Base-by-base conservation (phyloP, 1,284 basidiomycete genomes). In the Cryptococcus sp. region DNA sequence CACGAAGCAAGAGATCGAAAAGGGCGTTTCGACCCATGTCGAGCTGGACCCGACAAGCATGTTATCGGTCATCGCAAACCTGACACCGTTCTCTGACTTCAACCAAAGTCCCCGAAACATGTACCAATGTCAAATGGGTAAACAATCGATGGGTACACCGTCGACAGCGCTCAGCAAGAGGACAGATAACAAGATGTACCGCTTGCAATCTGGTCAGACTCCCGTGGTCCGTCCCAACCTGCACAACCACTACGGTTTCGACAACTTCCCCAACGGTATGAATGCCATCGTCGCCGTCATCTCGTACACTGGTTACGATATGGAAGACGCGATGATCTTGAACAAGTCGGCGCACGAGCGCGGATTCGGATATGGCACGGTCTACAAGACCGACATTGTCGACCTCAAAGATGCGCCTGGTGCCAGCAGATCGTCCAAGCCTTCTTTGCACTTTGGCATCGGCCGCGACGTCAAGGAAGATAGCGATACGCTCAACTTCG, bases 321-420 rank as follows among this genome's bases (percentile, higher is more conserved):
- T 99, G 96, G 96, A 99, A 81, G 96, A 99, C 71, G 96, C 96
- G 62, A 99, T 99, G 96, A 99, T 99, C 68, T 81, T 99, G 54
- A 99, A 99, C 81, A 99, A 99, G 82, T 98, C 93, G 4, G 90
- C 93, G 3, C 93, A 99, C 76, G 96, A 99, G 80, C 88, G 96
- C 46, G 96, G 96, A 0, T 99, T 99, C 75, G 93, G 85, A 0
- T 97, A 99, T 74, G 96, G 96, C 22, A 93, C 93, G 1, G 86
- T 99, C 42, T 99, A 98, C 84, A 99, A 99, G 80, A 89, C 91
- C 5, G 88, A 95, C 73, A 90, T 90, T 45, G 83, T 98, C 58
- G 94, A 99, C 77, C 83, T 99, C 40, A 88, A 89, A 73, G 90
- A 94, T 57, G 81, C 88, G 60, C 83, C 83, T 40, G 89, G 90